Evolutionary conservation across 164 flowering plant genomes (phyloP).

Genomic region (Saururus chinensis): DNA sequence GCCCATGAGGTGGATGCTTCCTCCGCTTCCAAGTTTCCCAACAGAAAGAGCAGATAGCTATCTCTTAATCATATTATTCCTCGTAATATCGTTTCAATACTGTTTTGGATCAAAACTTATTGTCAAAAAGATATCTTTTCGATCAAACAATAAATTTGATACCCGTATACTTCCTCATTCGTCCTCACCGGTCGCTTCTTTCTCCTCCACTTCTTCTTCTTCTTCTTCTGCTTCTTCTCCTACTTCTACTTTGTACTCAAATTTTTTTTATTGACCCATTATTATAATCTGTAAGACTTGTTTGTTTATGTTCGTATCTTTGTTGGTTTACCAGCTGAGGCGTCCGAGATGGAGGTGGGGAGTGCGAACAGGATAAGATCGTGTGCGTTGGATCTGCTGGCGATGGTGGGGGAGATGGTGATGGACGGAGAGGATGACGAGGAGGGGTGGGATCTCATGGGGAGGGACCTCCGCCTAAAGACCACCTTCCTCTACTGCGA

Average conservation of each 20-base stretch:
- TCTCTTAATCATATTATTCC: not conserved
- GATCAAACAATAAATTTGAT: too few relatives aligned
- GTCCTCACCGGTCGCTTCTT: too few relatives aligned
- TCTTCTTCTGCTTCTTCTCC: too few relatives aligned
- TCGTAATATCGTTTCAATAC: not conserved
- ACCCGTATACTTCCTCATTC: too few relatives aligned
- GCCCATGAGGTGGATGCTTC: not conserved
- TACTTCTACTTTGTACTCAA: too few relatives aligned
- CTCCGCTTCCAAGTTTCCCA: not conserved
- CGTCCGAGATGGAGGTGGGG: slow-evolving; percentile 8
- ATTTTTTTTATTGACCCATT: too few relatives aligned
- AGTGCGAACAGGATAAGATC: slow-evolving; percentile 15
- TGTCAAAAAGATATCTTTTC: not conserved
- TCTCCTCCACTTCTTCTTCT: too few relatives aligned
- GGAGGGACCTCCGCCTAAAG: slow-evolving; percentile 18
- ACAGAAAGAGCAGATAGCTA: not conserved
- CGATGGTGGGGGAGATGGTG: slow-evolving; percentile 6
- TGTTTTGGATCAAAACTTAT: too few relatives aligned
- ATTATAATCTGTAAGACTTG: not conserved
- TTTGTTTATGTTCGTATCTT: not conserved
- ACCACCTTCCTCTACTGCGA: slow-evolving; percentile 22
- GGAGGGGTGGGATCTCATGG: slow-evolving; percentile 21
- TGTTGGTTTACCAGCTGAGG: not conserved
- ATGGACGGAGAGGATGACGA: slow-evolving; percentile 15
- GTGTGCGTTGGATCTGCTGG: slow-evolving; percentile 20